Evolutionary conservation across 225 moss, liverwort and hornwort species (phyloP), one percentile per base, ranked within the genome.

Genomic region (Physcomitrium patens): DNA sequence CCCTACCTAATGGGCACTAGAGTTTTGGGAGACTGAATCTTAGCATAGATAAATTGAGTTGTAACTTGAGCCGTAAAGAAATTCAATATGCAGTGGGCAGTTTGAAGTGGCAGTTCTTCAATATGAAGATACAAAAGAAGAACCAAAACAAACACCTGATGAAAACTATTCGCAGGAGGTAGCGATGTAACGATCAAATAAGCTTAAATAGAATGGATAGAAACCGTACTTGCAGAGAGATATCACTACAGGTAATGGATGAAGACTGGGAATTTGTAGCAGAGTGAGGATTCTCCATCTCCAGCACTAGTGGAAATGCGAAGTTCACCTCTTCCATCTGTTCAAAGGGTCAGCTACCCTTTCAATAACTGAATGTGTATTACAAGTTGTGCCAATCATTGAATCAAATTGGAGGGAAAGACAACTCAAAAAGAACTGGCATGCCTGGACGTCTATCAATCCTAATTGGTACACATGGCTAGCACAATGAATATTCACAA

Each of bases 261-360:
- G 81, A 63, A 28, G 82, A 70, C 26, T 64, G 80, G 59, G 50
- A 79, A 75, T 64, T 71, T 63, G 18, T 68, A 79, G 76, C 80
- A 86, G 56, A 81, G 60, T 65, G 86, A n/a, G 58, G 68, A 74
- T 60, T 57, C 79, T 56, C 90, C 63, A 83, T 37, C 74, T 88
- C 88, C 54, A 92, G 70, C 16, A 83, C 83, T 52, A 92, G 67
- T 41, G 86, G 92, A 52, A 88, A 71, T 19, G 88, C 87, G 76
- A 92, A 92, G 51, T 86, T 86, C 60, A 86, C 84, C 18, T 88
- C 89, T 68, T 86, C 91, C 52, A 70, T 71, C 87, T 90, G 87
- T 78, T 24, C 46, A 26, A 75, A 8, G 24, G 70, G 24, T 57
- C 47, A 70, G 70, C 23, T 49, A 62, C 47, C 54, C 55, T 41